phyloP scores from a whole-genome alignment of 306 rosid species.

The Cyamopsis tetragonoloba region DNA sequence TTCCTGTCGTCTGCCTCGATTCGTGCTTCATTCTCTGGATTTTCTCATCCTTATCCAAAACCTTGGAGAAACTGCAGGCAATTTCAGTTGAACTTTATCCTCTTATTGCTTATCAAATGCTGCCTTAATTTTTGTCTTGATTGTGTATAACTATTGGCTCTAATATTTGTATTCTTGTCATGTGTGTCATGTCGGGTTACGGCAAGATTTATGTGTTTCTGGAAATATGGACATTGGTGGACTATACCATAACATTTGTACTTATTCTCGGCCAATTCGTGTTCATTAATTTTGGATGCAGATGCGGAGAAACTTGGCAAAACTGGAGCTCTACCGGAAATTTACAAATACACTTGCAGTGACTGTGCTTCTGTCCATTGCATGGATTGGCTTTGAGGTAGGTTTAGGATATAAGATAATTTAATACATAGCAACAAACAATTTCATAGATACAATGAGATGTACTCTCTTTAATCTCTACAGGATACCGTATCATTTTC shows the following conservation, averaged over 20 bases:
- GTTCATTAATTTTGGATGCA: conserved; percentile 36
- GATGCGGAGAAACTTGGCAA: conserved; percentile 81
- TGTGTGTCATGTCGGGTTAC: neutral
- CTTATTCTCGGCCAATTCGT: neutral
- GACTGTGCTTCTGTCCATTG: conserved; percentile 75
- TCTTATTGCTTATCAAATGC: neutral
- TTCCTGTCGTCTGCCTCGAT: conserved; percentile 86
- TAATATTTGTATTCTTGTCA: neutral
- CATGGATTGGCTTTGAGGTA: conserved; percentile 99
- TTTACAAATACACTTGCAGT: conserved; percentile 88
- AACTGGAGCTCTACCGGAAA: conserved; percentile 86
- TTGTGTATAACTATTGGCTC: neutral
- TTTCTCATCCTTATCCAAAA: conserved; percentile 81
- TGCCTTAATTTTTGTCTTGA: neutral
- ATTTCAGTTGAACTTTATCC: neutral
- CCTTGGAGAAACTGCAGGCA: conserved; percentile 93
- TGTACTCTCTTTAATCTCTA: conserved; percentile 7
- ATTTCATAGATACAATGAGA: neutral
- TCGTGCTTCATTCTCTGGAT: conserved; percentile 84
- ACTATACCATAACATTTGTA: neutral
- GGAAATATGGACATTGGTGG: neutral
- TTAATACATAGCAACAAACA: neutral
- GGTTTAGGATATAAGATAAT: neutral
- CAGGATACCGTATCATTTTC: neutral
- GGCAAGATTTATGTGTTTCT: neutral